A percentile compares a stretch with the other conserved stretches of the same genome.
These are phyloP conservation scores for Ramaria sp. DNA, from an alignment of 768 basidiomycete species.

Conservation along the genomic window DNA sequence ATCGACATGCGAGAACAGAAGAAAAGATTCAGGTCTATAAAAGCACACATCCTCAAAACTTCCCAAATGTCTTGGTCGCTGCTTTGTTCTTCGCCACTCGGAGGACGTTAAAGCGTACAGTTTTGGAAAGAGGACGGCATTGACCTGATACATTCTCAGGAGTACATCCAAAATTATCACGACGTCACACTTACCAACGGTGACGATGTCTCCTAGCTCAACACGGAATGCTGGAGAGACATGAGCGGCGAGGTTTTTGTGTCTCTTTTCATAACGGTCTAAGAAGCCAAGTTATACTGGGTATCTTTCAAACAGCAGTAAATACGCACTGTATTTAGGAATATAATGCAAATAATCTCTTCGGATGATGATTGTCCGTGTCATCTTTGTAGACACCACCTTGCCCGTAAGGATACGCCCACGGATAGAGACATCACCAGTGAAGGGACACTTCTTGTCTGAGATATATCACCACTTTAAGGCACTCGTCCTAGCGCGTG, in stretches of 20 bases:
- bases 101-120: slow-evolving; percentile 97
- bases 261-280: slow-evolving; percentile 98
- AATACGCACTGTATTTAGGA: slow-evolving; percentile 88
- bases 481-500: not conserved
- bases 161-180: not conserved
- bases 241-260: slow-evolving; percentile 97
- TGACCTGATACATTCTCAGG: slow-evolving; percentile 47
- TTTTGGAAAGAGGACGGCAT: slow-evolving; percentile 98
- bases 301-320: not conserved
- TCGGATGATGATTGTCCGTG: slow-evolving; percentile 94
- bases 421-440: slow-evolving; percentile 92
- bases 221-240: slow-evolving; percentile 99
- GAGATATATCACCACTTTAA: not conserved
- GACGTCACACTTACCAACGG: slow-evolving; percentile 61
- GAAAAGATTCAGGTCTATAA: not conserved
- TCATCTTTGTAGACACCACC: slow-evolving; percentile 99
- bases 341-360: slow-evolving; percentile 92
- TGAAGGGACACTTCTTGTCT: slow-evolving; percentile 99
- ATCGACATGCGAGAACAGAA: not conserved
- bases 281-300: slow-evolving; percentile 12
- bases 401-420: slow-evolving; percentile 97
- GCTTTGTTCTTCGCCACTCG: slow-evolving; percentile 94
- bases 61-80: slow-evolving; percentile 80
- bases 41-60: slow-evolving; percentile 50
- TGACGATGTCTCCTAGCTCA: slow-evolving; percentile 86